These are phyloP conservation scores for Vitellaria paradoxa DNA, from an alignment of 179 eudicot species.

Conservation along the genomic window DNA sequence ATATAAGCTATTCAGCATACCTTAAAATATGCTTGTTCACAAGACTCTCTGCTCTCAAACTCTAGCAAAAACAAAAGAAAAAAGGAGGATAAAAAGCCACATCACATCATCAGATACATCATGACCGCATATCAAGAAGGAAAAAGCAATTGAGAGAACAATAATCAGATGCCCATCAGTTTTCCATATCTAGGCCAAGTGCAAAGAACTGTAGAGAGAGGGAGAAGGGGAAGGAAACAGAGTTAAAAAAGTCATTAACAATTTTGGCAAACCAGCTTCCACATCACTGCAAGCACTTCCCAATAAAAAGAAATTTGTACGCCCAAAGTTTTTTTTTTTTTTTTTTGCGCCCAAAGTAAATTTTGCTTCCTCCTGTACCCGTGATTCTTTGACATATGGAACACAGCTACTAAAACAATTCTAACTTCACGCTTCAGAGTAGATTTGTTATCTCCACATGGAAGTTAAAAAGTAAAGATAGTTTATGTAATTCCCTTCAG, in stretches of 20 bases:
- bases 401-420: neutral
- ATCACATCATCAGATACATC: constrained; percentile 3
- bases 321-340: no score
- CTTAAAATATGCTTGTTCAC: constrained; percentile 93
- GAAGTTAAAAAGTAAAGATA: neutral
- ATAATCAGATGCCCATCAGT: neutral
- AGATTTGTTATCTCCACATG: neutral
- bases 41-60: constrained; percentile 72
- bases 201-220: neutral
- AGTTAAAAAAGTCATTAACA: neutral
- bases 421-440: neutral
- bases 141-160: constrained; percentile 2
- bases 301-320: neutral
- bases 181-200: neutral
- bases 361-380: neutral
- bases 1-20: constrained; percentile 32
- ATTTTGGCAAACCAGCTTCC: neutral
- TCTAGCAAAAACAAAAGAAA: constrained; percentile 44
- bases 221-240: neutral
- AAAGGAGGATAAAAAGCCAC: constrained; percentile 1
- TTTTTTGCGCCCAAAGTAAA: neutral
- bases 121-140: constrained; percentile 4
- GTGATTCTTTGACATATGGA: neutral
- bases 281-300: constrained; percentile 6
- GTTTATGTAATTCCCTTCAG: neutral